Evolutionary conservation across 2,329 filamentous ascomycete genomes (phyloP).

Genomic region (Colletotrichum truncatum): DNA sequence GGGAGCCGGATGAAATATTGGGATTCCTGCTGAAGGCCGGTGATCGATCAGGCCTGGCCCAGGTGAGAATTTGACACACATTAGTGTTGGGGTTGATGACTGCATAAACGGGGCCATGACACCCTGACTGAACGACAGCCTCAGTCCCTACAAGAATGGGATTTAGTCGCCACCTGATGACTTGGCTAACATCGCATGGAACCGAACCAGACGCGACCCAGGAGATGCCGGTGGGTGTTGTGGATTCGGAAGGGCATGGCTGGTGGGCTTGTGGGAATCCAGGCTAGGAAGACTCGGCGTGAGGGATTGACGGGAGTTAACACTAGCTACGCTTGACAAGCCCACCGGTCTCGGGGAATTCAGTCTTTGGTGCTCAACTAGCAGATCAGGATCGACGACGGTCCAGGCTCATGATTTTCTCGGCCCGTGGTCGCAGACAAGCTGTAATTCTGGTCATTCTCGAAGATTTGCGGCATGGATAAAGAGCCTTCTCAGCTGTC

Average conservation of each 20-base stretch:
- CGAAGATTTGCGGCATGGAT: slow-evolving; percentile 7
- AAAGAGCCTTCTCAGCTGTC: not conserved
- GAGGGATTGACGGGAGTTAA: not conserved
- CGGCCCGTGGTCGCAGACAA: slow-evolving; percentile 10
- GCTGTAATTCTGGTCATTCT: not conserved
- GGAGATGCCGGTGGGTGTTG: not conserved
- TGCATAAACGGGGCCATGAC: slow-evolving; percentile 5
- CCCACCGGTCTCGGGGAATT: not conserved
- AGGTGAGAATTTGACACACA: not conserved
- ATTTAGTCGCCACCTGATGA: not conserved
- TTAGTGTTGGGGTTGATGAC: not conserved
- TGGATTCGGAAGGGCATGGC: not conserved
- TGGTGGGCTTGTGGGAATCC: not conserved
- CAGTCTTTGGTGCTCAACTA: not conserved
- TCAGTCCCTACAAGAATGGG: not conserved
- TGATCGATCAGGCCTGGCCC: slow-evolving; percentile 14
- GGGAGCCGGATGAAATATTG: not conserved
- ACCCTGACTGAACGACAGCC: not conserved
- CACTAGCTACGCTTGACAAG: slow-evolving; percentile 12
- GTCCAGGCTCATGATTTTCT: slow-evolving; percentile 12
- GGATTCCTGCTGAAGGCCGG: not conserved
- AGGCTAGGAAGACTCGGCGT: not conserved
- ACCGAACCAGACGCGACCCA: not conserved
- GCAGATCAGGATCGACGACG: slow-evolving; percentile 14
- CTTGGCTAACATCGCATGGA: not conserved